Evolutionary conservation across 139 green algal genomes (phyloP), one percentile per base, ranked within the genome.

Genomic region (Auxenochlorella pyrenoidosa): DNA sequence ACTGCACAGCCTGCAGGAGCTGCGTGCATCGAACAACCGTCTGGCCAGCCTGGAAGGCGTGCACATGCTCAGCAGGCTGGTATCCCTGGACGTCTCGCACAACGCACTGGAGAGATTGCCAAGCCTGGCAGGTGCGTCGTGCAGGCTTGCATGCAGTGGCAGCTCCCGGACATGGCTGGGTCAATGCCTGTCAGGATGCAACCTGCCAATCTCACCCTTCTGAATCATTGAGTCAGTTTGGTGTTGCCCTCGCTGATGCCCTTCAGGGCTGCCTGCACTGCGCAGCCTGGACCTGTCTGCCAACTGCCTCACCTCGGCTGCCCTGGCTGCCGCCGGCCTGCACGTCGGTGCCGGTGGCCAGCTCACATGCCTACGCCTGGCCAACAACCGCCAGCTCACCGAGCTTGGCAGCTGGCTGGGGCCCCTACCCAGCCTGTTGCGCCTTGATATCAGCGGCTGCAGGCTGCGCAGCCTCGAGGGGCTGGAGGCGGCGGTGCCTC

Each of bases 371-470:
- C 71, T 87, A 22, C 34, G 58, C 34, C 51, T 87, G 26, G 71
- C 51, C 2, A 54, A 34, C 83, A 87, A 87, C 54, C 40, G 28
- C 28, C 51, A 47, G 51, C 71, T 87, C 38, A 3, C 47, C 0
- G 72, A 82, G 51, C 22, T 82, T 34, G 18, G 51, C 32, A 54
- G 41, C 38, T 82, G 54, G 70, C 36, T 87, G 70, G 68, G 68
- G 30, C 51, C 51, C 0, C 75, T 84, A 30, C 58, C 84, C 18
- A 59, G 58, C 75, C 84, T 88, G 58, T 30, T 83, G 40, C 73
- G 15, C 18, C 40, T 88, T 73, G 84, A 88, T 32, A 15, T 88
- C 41, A 77, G 54, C 32, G 40, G 58, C 59, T 83, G 82, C n/a
- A 21, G 16, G 21, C 40, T 88, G 28, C 16, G 30, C 41, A 77